Base-by-base conservation (phyloP, 2,329 filamentous ascomycete species). In the Xylaria sp. region DNA sequence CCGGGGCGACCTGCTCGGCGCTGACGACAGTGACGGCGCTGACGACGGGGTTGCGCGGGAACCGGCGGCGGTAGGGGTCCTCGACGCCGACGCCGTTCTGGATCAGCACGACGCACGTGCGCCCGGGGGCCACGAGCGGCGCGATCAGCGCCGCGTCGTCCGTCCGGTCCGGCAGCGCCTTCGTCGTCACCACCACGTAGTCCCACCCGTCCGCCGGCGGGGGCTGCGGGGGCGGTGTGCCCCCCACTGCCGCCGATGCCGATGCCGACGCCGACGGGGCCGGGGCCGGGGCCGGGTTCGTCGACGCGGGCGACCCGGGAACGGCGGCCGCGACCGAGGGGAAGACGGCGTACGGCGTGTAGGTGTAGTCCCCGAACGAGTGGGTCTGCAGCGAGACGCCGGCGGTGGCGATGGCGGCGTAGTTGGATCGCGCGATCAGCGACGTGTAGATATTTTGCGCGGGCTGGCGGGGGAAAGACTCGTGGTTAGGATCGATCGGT, bases 71-170 rank as follows among this genome's bases (percentile, higher is more conserved):
- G 71, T 89, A 90, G 4, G 86, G 85, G 11, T 79, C 80, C 68
- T 90, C 87, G 17, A 89, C 85, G n/a, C 86, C 86, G 17, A 89
- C 76, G 19, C 87, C 87, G 66, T 89, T 89, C 69, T 89, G 87
- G 59, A 89, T 86, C 47, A 89, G 76, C 13, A 89, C 83, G 57
- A 90, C 82, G 42, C 78, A 79, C 1, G 84, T n/a, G n/a, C n/a
- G 83, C 34, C 69, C 66, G 2, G 76, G 69, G 0, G 75, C 71
- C 16, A 90, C 80, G 2, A 89, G 74, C 1, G 85, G 83, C 38
- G 83, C 80, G 44, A 89, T 79, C 49, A 85, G 78, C 20, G 74
- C 76, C 2, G 85, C 82, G 64, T 88, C 86, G 65, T 84, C 83
- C 19, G 82, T 78, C 13, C 76, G 71, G 67, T 89, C 86, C 0